Evolutionary conservation across 768 basidiomycete genomes (phyloP).

Genomic region (Daedaleopsis nitida): DNA sequence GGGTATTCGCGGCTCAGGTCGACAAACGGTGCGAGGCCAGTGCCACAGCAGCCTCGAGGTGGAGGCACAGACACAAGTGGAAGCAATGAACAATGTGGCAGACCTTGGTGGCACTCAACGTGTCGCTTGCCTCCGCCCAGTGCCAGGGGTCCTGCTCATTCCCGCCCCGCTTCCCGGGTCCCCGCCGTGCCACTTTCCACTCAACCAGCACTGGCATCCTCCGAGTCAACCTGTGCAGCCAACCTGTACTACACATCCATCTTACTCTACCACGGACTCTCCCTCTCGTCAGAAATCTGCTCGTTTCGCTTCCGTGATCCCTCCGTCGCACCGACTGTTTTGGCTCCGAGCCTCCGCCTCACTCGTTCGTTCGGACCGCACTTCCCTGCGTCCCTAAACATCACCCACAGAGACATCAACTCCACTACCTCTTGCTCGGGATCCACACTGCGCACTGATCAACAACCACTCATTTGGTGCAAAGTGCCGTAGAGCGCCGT

Average conservation of each 20-base stretch:
- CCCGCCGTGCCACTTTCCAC: background rate
- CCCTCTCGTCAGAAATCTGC: background rate
- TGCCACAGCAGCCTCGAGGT: constrained; percentile 15
- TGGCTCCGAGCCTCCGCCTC: background rate
- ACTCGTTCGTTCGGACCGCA: background rate
- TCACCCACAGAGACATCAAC: background rate
- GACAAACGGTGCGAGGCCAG: background rate
- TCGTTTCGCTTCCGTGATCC: background rate
- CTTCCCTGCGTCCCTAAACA: background rate
- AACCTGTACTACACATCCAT: background rate
- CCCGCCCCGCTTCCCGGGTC: background rate
- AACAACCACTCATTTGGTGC: background rate
- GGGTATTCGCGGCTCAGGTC: background rate
- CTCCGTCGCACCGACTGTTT: too few species aligned
- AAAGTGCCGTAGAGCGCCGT: background rate
- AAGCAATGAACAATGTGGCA: background rate
- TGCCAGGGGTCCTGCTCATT: background rate
- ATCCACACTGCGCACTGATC: background rate
- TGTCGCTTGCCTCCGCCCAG: background rate
- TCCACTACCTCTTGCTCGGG: background rate
- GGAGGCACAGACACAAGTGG: background rate
- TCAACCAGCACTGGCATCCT: background rate
- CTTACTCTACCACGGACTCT: background rate
- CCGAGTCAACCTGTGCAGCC: background rate
- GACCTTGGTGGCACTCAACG: background rate